Conservation (phyloP, 2,329 filamentous ascomycete genomes). For the Venturia oleaginea region DNA sequence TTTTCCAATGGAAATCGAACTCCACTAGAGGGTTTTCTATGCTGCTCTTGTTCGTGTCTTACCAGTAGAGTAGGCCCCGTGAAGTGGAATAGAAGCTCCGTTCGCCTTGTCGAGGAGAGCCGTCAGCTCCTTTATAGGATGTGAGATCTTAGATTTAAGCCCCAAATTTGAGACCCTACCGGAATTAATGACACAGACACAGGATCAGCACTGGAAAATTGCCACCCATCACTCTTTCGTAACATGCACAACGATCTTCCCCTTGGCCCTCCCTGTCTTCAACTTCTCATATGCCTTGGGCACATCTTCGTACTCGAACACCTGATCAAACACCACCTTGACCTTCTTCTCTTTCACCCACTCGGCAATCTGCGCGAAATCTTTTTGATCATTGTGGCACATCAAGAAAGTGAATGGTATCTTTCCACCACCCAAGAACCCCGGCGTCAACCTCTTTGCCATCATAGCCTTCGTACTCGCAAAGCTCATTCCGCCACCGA, state of each 20-base stretch:
- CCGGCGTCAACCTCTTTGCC: constrained; percentile 33
- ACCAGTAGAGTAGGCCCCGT: too few relatives aligned
- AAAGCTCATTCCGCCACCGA: constrained; percentile 16
- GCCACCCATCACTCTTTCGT: constrained; percentile 8
- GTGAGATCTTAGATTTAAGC: too few relatives aligned
- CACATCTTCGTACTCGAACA: constrained; percentile 47
- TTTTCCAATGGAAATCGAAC: too few relatives aligned
- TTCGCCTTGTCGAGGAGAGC: too few relatives aligned
- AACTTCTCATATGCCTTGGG: constrained; percentile 31
- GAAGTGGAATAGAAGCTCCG: too few relatives aligned
- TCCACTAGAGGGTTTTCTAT: too few relatives aligned
- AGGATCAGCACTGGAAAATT: background rate
- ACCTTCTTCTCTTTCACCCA: constrained; percentile 53
- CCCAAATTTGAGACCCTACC: too few relatives aligned
- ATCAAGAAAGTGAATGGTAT: constrained; percentile 33
- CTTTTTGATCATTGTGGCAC: constrained; percentile 31
- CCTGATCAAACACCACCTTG: constrained; percentile 46
- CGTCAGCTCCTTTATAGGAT: too few relatives aligned
- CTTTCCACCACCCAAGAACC: constrained; percentile 43
- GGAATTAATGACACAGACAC: background rate
- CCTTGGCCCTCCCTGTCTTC: constrained; percentile 27
- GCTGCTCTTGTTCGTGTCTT: too few relatives aligned
- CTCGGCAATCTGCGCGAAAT: constrained; percentile 41
- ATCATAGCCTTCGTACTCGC: constrained; percentile 21
- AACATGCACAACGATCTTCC: constrained; percentile 32